Conservation (phyloP, 345 rosid genomes). For the Heritiera littoralis region DNA sequence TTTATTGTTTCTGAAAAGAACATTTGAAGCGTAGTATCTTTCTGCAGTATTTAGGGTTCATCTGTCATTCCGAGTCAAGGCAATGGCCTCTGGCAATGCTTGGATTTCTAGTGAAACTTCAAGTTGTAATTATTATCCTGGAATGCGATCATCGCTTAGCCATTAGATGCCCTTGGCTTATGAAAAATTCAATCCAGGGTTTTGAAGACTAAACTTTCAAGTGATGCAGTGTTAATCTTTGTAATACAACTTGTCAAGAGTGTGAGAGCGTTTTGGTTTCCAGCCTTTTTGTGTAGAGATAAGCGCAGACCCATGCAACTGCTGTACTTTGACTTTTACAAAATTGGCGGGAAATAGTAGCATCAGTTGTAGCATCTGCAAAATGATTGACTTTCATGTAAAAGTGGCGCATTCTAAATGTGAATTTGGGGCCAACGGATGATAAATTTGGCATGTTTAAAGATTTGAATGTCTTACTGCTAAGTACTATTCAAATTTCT, state of each 20-base stretch:
- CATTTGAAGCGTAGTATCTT: conserved; percentile 21
- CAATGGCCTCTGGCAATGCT: conserved; percentile 23
- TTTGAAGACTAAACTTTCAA: conserved; percentile 1
- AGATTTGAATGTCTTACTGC: neutral
- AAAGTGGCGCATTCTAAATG: neutral
- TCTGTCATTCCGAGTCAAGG: conserved; percentile 19
- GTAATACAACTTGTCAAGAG: conserved; percentile 16
- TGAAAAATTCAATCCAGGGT: conserved; percentile 20
- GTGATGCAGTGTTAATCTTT: conserved; percentile 10
- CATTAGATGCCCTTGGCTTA: conserved; percentile 1
- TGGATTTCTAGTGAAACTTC: conserved; percentile 23
- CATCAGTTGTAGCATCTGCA: neutral
- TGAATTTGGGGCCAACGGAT: neutral
- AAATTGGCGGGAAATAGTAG: neutral
- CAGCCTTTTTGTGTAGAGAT: neutral
- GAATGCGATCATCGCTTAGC: conserved; percentile 14
- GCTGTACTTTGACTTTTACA: neutral
- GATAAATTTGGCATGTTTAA: conserved; percentile 8
- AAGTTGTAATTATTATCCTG: conserved; percentile 23
- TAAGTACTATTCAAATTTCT: neutral
- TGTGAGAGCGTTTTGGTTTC: conserved; percentile 14
- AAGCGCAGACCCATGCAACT: neutral
- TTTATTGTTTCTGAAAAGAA: conserved; percentile 29
- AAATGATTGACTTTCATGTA: neutral
- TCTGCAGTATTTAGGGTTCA: conserved; percentile 25